Evolutionary conservation across 331 rosid genomes (phyloP), one percentile per base, ranked within the genome.

Genomic region (Spiraea crenata): DNA sequence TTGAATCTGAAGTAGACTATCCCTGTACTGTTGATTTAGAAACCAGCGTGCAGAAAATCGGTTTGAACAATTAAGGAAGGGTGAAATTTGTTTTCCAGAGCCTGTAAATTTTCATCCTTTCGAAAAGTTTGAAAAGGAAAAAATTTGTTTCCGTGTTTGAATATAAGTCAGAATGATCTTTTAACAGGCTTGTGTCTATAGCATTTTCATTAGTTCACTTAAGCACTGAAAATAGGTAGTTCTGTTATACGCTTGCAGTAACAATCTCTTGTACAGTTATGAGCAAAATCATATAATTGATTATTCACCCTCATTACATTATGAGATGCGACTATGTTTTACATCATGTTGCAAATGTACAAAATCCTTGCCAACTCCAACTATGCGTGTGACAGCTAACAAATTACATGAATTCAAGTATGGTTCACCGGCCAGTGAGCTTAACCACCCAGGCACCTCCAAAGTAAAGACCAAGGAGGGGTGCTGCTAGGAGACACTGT

Each of bases 401-500:
- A 35, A 44, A 35, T 42, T 64, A 34, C 49, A 48, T 48, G 59
- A 44, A 13, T 34, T 74, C 35, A 45, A 74, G 73, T 14, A 31
- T 25, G 61, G 58, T 73, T 80, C 83, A 93, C 38, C 95, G 88
- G 62, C 99, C 93, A 0, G 69, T 80, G 57, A 93, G 84, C 84
- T 93, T 93, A 75, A 93, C 96, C 81, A 78, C 46, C 99, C 99
- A 93, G 37, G 99, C 99, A 39, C 99, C 97, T 16, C 96, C 95
- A 25, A 93, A 57, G 85, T 93, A 91, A 69, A 93, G 97, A 57
- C 93, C 97, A 47, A 91, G 82, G 1, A 93, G 58, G 2, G 97
- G 96, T 20, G 82, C 89, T 4, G 97, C 99, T 62, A 93, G 82
- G 85, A 93, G 99, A 64, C 80, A 25, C 80, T 91, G 99, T 51